Percentiles rank a stretch among this genome's conserved stretches.
phyloP scores from a whole-genome alignment of 129 eudicot species.

The Helichrysum umbraculigerum region DNA sequence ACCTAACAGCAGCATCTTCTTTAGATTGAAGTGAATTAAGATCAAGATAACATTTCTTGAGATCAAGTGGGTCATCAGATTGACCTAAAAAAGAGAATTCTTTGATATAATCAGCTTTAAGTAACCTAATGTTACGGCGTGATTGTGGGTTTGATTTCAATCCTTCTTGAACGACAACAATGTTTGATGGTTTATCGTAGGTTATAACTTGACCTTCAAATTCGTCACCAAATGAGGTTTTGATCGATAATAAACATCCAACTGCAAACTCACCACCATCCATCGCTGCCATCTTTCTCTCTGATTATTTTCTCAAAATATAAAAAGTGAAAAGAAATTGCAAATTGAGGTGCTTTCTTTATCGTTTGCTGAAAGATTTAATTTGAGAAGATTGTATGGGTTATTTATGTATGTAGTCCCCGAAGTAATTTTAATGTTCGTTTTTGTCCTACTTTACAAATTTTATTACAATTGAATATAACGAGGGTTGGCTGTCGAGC shows the following conservation, averaged over 20 bases:
- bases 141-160: constrained; percentile 53
- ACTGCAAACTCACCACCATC: constrained; percentile 82
- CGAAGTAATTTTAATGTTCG: background rate
- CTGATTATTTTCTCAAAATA: background rate
- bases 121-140: constrained; percentile 75
- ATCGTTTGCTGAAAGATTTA: constrained; percentile 12
- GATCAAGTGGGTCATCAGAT: constrained; percentile 82
- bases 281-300: constrained; percentile 49
- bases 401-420: too few relatives aligned
- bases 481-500: too few relatives aligned
- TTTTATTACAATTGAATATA: too few relatives aligned
- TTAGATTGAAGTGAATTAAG: constrained; percentile 69
- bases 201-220: constrained; percentile 84
- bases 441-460: background rate
- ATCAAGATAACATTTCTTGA: constrained; percentile 63
- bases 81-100: constrained; percentile 75
- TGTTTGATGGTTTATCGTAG: constrained; percentile 74
- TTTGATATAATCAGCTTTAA: constrained; percentile 82
- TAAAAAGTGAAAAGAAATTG: background rate
- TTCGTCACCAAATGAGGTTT: constrained; percentile 88
- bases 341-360: constrained; percentile 9
- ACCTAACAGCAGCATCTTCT: constrained; percentile 86
- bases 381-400: background rate
- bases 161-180: constrained; percentile 91
- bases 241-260: constrained; percentile 75